Evolutionary conservation across 1,284 basidiomycete species (phyloP), one percentile per base, ranked within the genome.

Genomic region (Cutaneotrichosporon curvatum): DNA sequence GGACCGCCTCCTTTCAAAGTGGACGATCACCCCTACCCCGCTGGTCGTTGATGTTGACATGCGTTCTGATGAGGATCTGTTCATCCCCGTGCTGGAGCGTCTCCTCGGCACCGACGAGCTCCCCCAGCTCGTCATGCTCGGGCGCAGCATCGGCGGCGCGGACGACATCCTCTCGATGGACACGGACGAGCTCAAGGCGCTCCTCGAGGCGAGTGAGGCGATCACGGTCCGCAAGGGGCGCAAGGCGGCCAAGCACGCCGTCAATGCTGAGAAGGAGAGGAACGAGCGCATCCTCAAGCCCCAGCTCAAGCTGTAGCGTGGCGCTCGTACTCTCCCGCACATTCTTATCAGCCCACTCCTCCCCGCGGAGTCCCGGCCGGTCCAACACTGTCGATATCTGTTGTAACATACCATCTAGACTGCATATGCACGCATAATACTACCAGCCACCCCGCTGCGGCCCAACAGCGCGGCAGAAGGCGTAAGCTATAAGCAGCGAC

Each of bases 21-120:
- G 86, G 71, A 73, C 81, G 53, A 77, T 88, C 43, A 71, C 70
- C 1, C 87, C 87, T 7, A 63, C 76, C 0, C 83, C 85, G 0
- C 79, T 82, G 11, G 74, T 87, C 45, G 77, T 90, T 50, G 84
- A 88, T 43, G 77, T 87, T 25, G 85, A 89, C 66, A 72, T 80
- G 65, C 64, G 83, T 71, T 68, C 68, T 43, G 81, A 83, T 62
- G 75, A 73, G 11, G 71, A 76, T 8, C 63, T 79, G 18, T 60
- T 70, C 42, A 59, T 70, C 1, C 77, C 78, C 3, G 63, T 81
- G 8, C 65, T 83, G 32, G 63, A 64, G 31, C 75, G 81, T 0
- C 73, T 89, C 31, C 82, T 84, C 0, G 72, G 68, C 8, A 66
- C 75, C 2, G 53, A 72, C 1, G 53, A 72, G 1, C 71, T 89